Base-by-base conservation (phyloP, 208 protist genomes). In the Trypanosoma boissoni region DNA sequence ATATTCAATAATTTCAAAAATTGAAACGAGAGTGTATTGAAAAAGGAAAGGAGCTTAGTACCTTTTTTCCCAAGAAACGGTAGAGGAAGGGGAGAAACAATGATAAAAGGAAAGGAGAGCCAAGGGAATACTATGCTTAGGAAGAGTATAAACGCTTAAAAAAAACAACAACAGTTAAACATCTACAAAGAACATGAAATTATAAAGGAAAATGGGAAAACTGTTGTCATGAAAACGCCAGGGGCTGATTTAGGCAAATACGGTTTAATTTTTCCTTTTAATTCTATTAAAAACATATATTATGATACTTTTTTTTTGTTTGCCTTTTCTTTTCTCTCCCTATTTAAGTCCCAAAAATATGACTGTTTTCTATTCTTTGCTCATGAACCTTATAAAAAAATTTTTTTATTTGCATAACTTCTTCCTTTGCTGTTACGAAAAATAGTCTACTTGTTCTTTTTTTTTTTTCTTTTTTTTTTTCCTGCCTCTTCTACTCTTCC, bases 381-480 rank as follows among this genome's bases (percentile, higher is more conserved):
- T n/a, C n/a, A n/a, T n/a, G n/a, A n/a, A n/a, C n/a, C n/a, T n/a
- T n/a, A n/a, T n/a, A n/a, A n/a, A n/a, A n/a, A n/a, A n/a, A n/a
- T n/a, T n/a, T n/a, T n/a, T n/a, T n/a, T n/a, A n/a, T n/a, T n/a
- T n/a, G n/a, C n/a, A n/a, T n/a, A n/a, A n/a, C n/a, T n/a, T n/a
- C n/a, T n/a, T n/a, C n/a, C n/a, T n/a, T n/a, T n/a, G n/a, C n/a
- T n/a, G n/a, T n/a, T n/a, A n/a, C n/a, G 46, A 8, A 16, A 21
- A 48, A 36, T 21, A 60, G 54, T 50, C 18, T 28, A 9, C 31
- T 29, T 28, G 9, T 39, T 55, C 28, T 39, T 32, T 55, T 55
- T 3, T 46, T 36, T 60, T 60, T 36, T 60, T 58, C 2, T n/a
- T 58, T 61, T 41, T 68, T 50, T 24, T 58, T 24, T 42, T 24